Base-by-base conservation (phyloP, 1,284 basidiomycete species). In the Moniliophthora roreri region DNA sequence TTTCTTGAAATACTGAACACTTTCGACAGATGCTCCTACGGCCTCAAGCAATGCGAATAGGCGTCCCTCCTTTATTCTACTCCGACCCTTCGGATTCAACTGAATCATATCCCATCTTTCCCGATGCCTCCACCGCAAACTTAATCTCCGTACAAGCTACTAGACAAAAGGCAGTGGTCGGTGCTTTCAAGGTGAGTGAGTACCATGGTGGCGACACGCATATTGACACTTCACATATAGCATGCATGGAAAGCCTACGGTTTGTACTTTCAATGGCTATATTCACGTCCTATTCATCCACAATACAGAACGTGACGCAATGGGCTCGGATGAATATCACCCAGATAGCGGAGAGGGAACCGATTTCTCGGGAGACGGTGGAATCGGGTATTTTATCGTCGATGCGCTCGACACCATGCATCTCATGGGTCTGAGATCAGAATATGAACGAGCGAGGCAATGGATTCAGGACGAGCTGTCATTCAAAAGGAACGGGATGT, bases 281-380 rank as follows among this genome's bases (percentile, higher is more conserved):
- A 10, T 35, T 3, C 6, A n/a, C 10, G 10, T 20, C 50, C 16
- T 16, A 2, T 11, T 34, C 16, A n/a, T 41, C 2, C 8, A 16
- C 11, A 34, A n/a, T 18, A 18, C 42, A 60, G 59, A 62, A 45
- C 41, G 52, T 18, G 57, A 62, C 32, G 60, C 60, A 15, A 57
- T 61, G 52, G 60, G 60, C 15, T 54, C n/a, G 28, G 60, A 62
- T 50, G 60, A 60, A 56, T 60, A 56, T 24, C 57, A 60, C 32
- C 58, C 60, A 26, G 42, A 57, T 3, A 46, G 44, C 34, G 50
- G 57, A 32, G 21, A 36, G 13, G 60, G 60, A 5, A 38, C 39
- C 15, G 59, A 61, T 38, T 52, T 61, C 24, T 50, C 53, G 21
- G 20, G 16, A n/a, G 38, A 48, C 8, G 54, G 50, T 15, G 60